Evolutionary conservation across 2,329 filamentous ascomycete genomes (phyloP), one percentile per base, ranked within the genome.

Genomic region (Ampelomyces quisqualis): DNA sequence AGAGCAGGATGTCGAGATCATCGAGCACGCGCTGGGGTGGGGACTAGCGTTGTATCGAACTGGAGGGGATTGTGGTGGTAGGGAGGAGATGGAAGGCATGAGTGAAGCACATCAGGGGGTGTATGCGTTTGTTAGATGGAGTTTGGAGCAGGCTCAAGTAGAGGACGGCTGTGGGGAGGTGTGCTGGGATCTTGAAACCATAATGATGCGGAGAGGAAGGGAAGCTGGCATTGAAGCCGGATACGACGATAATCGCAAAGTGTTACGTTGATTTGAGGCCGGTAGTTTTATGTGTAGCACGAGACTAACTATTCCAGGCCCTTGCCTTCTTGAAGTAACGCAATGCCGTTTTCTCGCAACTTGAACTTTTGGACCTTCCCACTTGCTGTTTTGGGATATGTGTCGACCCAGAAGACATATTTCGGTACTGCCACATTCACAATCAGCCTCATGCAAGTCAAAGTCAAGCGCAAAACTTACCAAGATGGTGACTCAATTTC

Each of bases 341-440:
- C 40, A 7, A 62, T 53, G 0, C 81, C 90, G 58, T 77, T 72
- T 11, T 90, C 85, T 60, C 81, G 79, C 58, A 97, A 67, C 72
- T 85, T 91, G 65, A 86, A 96, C 73, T 97, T 96, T 72, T 95
- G 89, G 40, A 97, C 90, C 79, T 98, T 98, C 17, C 91, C 91
- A 65, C 89, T 95, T 5, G 90, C 87, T 23, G 93, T 98, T 78
- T 95, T 96, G 14, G 91, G 91, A 64, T 88, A 94, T n/a, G 82
- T 80, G 1, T 84, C 77, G 0, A 87, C 76, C 79, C 87, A 95
- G 64, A 95, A 95, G n/a, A 97, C 79, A 63, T 91, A 81, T 69
- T 87, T 93, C 0, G 91, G 91, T 37, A 88, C 88, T 78, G 39
- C 32, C 17, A 5, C 36, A 39, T 24, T 32, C 30, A 34, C 31